Evolutionary conservation across 768 basidiomycete genomes (phyloP).

Genomic region (Tulasnella sp.): DNA sequence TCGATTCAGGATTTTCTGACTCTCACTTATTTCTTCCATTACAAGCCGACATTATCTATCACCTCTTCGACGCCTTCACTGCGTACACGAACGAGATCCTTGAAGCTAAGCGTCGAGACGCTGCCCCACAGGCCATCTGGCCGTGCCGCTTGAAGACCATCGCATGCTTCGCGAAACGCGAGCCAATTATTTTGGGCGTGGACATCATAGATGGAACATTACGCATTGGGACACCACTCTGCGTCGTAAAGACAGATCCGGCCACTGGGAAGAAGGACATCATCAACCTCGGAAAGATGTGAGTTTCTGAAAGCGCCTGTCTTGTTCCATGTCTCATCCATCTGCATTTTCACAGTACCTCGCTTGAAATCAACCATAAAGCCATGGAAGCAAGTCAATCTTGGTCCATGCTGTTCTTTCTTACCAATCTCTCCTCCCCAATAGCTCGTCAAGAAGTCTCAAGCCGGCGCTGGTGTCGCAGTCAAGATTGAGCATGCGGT

Average conservation of each 20-base stretch:
- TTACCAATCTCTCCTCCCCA: neutral
- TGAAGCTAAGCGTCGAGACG: constrained; percentile 85
- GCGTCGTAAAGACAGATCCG: constrained; percentile 87
- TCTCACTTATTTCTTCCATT: neutral
- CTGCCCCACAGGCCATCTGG: constrained; percentile 93
- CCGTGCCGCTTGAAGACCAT: constrained; percentile 88
- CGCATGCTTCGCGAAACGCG: constrained; percentile 90
- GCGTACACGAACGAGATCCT: constrained; percentile 84
- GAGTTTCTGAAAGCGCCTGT: constrained; percentile 24
- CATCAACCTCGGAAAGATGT: constrained; percentile 91
- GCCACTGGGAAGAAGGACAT: constrained; percentile 81
- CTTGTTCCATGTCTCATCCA: neutral
- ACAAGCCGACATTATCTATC: constrained; percentile 95
- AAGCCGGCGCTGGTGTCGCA: constrained; percentile 92
- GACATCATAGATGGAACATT: constrained; percentile 90
- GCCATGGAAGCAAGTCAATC: constrained; percentile 45
- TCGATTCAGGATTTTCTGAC: neutral
- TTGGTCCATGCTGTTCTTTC: neutral
- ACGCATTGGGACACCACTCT: constrained; percentile 85
- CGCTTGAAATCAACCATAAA: constrained; percentile 96
- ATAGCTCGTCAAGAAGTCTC: constrained; percentile 81
- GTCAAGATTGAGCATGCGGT: constrained; percentile 98
- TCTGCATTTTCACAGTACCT: constrained; percentile 45
- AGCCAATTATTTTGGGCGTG: constrained; percentile 93
- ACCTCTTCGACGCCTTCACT: constrained; percentile 91